Percentiles rank a stretch among this genome's conserved stretches.
These are phyloP conservation scores for Fusarium avenaceum DNA, from an alignment of 2,329 filamentous ascomycete species.

Conservation along the genomic window DNA sequence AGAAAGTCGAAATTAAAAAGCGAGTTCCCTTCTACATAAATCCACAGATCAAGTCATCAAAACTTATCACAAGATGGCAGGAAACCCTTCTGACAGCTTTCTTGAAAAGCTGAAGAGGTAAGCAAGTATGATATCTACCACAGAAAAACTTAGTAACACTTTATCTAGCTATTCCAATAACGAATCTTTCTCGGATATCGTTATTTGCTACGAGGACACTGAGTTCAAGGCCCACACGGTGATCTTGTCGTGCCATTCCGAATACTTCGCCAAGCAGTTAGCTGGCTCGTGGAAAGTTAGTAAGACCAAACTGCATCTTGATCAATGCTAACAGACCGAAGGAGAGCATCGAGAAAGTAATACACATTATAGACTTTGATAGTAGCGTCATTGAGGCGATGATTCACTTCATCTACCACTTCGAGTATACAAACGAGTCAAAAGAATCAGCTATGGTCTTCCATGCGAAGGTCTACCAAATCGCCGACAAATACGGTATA, in stretches of 20 bases:
- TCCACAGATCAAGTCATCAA: not conserved
- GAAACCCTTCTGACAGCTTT: not conserved
- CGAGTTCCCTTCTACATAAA: no score
- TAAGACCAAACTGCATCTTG: not conserved
- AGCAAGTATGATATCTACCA: not conserved
- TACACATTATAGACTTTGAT: slow-evolving; percentile 17
- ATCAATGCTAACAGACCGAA: not conserved
- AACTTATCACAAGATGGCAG: not conserved
- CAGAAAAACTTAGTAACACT: not conserved
- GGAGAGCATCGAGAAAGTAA: slow-evolving; percentile 9
- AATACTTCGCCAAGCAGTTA: slow-evolving; percentile 1
- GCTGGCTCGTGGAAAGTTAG: slow-evolving; percentile 21
- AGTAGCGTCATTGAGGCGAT: slow-evolving; percentile 6
- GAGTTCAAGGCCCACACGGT: slow-evolving; percentile 13
- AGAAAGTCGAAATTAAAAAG: no score
- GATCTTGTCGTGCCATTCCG: slow-evolving; percentile 11
- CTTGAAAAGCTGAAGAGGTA: not conserved
- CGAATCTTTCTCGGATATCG: not conserved
- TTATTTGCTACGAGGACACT: not conserved
- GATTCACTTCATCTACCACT: slow-evolving; percentile 19
- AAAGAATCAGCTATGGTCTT: slow-evolving; percentile 6
- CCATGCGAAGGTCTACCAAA: slow-evolving; percentile 19
- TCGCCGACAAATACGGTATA: slow-evolving; percentile 19
- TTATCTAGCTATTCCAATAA: slow-evolving; percentile 3
- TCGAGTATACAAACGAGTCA: not conserved